phyloP scores from a whole-genome alignment of 148 eudicot genomes.

The Nyssa sinensis region DNA sequence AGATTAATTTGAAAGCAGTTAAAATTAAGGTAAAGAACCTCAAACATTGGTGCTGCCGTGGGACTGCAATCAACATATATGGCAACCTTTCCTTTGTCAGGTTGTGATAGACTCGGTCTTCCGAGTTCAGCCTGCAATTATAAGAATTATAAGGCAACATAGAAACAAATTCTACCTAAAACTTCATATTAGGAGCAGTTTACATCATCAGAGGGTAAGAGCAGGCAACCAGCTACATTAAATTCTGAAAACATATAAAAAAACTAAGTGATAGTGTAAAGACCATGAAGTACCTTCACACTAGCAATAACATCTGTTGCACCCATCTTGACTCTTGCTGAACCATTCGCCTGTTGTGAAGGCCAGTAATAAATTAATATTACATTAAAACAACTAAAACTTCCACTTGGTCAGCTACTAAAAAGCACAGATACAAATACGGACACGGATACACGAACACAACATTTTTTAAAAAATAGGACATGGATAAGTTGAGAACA shows the following conservation, averaged over 20 bases:
- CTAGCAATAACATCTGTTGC: slow-evolving; percentile 89
- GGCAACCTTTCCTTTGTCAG: slow-evolving; percentile 81
- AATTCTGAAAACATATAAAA: neutral
- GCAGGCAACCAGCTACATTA: too few relatives aligned
- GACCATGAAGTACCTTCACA: slow-evolving; percentile 59
- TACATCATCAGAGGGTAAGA: neutral
- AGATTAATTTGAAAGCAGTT: slow-evolving; percentile 2
- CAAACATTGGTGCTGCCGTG: slow-evolving; percentile 76
- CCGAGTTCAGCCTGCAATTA: slow-evolving; percentile 80
- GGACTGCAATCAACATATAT: slow-evolving; percentile 89
- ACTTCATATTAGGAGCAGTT: neutral
- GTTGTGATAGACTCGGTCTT: slow-evolving; percentile 64
- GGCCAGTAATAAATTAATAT: slow-evolving; percentile 8
- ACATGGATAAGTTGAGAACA: too few relatives aligned
- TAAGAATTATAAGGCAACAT: neutral
- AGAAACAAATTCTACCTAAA: neutral
- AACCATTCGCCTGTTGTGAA: slow-evolving; percentile 75
- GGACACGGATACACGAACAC: too few relatives aligned
- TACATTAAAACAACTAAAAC: neutral
- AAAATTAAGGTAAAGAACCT: slow-evolving; percentile 37
- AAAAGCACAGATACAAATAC: too few relatives aligned
- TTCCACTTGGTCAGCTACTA: neutral
- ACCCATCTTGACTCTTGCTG: slow-evolving; percentile 86
- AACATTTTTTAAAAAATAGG: too few relatives aligned
- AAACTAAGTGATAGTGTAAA: neutral